Base-by-base conservation (phyloP, 202 grass and related monocot genomes). In the Bolboschoenoplectus hybrid region DNA sequence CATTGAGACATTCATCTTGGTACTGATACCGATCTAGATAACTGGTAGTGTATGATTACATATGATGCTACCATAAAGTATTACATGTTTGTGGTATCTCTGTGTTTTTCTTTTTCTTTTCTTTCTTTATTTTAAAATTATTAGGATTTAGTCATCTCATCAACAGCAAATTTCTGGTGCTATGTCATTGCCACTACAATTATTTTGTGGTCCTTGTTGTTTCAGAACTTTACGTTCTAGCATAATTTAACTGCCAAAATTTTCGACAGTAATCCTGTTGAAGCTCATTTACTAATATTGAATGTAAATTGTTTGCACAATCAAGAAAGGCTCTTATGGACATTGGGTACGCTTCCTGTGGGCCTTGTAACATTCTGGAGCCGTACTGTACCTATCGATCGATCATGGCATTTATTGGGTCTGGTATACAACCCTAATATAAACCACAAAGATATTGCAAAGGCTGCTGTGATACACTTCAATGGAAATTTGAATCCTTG, bases 401-500 rank as follows among this genome's bases (percentile, higher is more conserved):
- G 34, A 9, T 80, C 86, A 38, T 97, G 91, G 91, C 91, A 97
- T 90, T 85, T 91, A 20, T 67, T 97, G 85, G 91, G 94, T 19
- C 82, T 93, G 4, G 94, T 91, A 49, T 97, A 97, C 82, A 93
- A 92, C 81, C 82, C 45, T 19, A 87, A 93, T 56, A 71, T 92
- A 50, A 87, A 82, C 61, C 86, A 87, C 47, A 90, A 61, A 55
- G 88, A 91, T 56, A 91, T 97, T 7, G 82, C 88, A 57, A 47
- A 19, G 9, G 91, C 91, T 34, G 86, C 91, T 0, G 91, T 91
- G 9, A 83, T 93, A 91, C 91, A 97, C 80, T 97, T 93, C 85
- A 97, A 93, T 51, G 94, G 94, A 17, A 96, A 96, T 85, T 84
- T 86, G 63, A 97, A 97, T 74, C 94, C 94, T 82, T 93, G 94